phyloP scores from a whole-genome alignment of 2,329 filamentous ascomycete species.

The Fusarium beomiforme region DNA sequence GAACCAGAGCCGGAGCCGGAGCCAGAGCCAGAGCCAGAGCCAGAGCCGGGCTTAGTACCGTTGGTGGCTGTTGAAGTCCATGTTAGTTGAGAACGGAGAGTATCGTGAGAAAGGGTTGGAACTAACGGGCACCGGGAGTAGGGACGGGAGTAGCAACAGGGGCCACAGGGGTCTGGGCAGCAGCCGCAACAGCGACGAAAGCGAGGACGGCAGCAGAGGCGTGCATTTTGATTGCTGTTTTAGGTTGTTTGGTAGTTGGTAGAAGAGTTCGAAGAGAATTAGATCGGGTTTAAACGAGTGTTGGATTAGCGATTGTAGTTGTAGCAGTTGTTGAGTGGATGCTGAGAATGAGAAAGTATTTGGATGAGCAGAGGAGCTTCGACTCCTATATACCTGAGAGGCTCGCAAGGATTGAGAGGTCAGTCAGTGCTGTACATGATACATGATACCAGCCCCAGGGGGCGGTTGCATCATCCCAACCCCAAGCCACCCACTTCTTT shows the following conservation, averaged over 20 bases:
- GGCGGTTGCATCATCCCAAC: conserved; percentile 39
- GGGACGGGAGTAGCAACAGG: conserved; percentile 30
- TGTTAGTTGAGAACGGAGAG: conserved; percentile 5
- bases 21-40: conserved; percentile 20
- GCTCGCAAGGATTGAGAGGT: conserved; percentile 27
- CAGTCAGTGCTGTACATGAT: conserved; percentile 1
- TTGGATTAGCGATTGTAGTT: conserved; percentile 32
- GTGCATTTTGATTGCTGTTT: conserved; percentile 38
- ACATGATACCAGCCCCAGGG: conserved; percentile 34
- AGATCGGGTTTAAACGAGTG: conserved; percentile 29
- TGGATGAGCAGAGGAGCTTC: conserved; percentile 19
- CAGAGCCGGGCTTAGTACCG: conserved; percentile 26
- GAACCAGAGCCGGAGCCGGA: conserved; percentile 2
- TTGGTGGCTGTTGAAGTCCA: conserved; percentile 20
- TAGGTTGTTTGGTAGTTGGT: conserved; percentile 7
- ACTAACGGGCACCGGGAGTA: conserved; percentile 32
- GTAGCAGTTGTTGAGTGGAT: conserved; percentile 8
- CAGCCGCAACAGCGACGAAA: conserved; percentile 40
- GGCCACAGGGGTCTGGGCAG: conserved; percentile 32
- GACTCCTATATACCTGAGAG: conserved; percentile 34
- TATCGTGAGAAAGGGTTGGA: conserved; percentile 19
- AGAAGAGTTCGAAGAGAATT: conserved; percentile 14
- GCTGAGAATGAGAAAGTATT: conserved; percentile 3
- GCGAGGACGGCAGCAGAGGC: conserved; percentile 41
- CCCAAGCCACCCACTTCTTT: conserved; percentile 30